These are phyloP conservation scores for Kurtzmaniella fragi DNA, from an alignment of 805 yeast genomes.

Conservation along the genomic window DNA sequence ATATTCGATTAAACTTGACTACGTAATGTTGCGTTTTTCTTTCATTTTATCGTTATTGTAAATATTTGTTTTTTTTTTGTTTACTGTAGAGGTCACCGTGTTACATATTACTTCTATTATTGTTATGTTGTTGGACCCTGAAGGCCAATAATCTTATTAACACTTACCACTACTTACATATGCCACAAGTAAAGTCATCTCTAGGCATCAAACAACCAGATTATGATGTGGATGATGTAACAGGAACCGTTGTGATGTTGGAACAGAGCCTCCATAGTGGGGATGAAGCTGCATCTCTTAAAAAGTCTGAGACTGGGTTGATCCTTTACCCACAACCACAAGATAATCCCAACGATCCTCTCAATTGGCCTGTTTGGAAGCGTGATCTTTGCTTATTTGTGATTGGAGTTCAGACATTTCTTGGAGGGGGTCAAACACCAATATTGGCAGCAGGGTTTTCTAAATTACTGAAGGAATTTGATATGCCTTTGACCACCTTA, in stretches of 20 bases:
- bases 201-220: conserved; percentile 41
- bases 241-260: conserved; percentile 47
- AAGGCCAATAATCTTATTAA: too few relatives aligned
- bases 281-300: conserved; percentile 21
- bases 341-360: conserved; percentile 58
- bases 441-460: conserved; percentile 54
- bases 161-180: too few relatives aligned
- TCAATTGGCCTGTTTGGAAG: conserved; percentile 61
- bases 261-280: conserved; percentile 6
- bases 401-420: conserved; percentile 52
- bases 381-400: conserved; percentile 49
- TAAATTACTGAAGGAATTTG: conserved; percentile 37
- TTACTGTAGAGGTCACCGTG: background rate
- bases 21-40: background rate
- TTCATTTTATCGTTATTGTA: background rate
- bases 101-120: too few relatives aligned
- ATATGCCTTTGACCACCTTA: conserved; percentile 33
- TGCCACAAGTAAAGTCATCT: conserved; percentile 3
- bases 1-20: too few relatives aligned
- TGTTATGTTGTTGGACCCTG: too few relatives aligned
- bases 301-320: conserved; percentile 44
- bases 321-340: conserved; percentile 60
- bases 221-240: conserved; percentile 34
- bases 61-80: background rate
- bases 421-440: conserved; percentile 62